A percentile compares a stretch with the other conserved stretches of the same genome.
Evolutionary conservation across 371 early-diverging fungal genomes (phyloP).

Genomic region (Basidiobolus meristosporus): DNA sequence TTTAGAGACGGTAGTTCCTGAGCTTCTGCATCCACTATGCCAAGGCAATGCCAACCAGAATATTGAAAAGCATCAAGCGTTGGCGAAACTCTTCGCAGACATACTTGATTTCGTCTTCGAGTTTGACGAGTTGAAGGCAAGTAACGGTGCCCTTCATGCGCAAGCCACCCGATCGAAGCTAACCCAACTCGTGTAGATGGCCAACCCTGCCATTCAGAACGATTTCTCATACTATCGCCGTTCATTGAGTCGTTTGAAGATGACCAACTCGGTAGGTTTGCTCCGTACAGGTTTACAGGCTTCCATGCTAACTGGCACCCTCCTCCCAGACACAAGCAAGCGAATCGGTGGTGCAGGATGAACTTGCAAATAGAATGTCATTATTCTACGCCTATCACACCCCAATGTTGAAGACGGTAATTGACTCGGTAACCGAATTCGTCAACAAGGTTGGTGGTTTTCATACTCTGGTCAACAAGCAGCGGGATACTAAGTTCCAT

Average conservation of each 20-base stretch:
- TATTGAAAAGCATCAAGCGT: conserved; percentile 51
- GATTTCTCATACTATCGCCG: conserved; percentile 92
- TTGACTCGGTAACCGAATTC: conserved; percentile 45
- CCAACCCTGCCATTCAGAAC: conserved; percentile 81
- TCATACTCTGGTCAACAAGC: too few species aligned
- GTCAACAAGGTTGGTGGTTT: too few species aligned
- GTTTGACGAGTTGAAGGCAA: conserved; percentile 79
- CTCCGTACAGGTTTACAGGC: neutral
- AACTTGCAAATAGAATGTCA: conserved; percentile 78
- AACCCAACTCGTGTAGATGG: conserved; percentile 32
- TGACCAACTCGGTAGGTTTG: conserved; percentile 19
- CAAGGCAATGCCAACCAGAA: conserved; percentile 26
- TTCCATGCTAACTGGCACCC: neutral
- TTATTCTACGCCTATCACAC: conserved; percentile 88
- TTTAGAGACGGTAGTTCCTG: conserved; percentile 54
- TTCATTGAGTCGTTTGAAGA: conserved; percentile 55
- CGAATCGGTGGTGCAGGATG: conserved; percentile 26
- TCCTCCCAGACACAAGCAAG: neutral
- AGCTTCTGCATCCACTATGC: conserved; percentile 24
- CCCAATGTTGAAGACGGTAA: conserved; percentile 74
- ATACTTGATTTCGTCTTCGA: conserved; percentile 69
- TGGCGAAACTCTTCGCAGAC: conserved; percentile 58
- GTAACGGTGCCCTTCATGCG: neutral
- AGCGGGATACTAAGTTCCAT: too few species aligned
- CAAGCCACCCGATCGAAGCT: too few species aligned